Evolutionary conservation across 176 grass and related monocot genomes (phyloP), one percentile per base, ranked within the genome.

Genomic region (Cymbopogon citratus): DNA sequence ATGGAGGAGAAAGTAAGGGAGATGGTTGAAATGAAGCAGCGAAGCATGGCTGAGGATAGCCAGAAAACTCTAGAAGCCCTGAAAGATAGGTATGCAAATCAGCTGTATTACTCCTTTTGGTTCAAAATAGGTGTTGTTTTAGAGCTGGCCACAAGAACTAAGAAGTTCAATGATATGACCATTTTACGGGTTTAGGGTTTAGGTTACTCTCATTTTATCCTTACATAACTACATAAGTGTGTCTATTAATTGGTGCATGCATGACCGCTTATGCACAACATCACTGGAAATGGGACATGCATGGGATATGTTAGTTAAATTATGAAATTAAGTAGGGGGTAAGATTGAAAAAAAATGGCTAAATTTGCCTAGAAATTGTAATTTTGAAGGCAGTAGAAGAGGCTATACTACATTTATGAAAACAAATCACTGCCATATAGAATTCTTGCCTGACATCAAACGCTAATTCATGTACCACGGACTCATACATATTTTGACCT

Each of bases 1-100:
- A 98, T 98, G 95, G 95, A 98, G 80, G 95, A 98, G 83, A 98
- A 98, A 84, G 96, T 99, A 12, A 99, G 90, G 73, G 96, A 99
- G 80, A 91, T 99, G 88, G 96, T 99, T 83, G 96, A 99, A 93
- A 99, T 99, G 85, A 99, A 99, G 78, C 96, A 99, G 67, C 93
- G 92, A 39, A 99, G 96, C 83, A 84, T 99, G 84, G 96, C 92
- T 41, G 96, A 99, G 86, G 96, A 99, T 80, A 99, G 88, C 49
- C 96, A 99, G 87, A 99, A 99, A 93, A 99, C 96, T 80, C 91
- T 99, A 51, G 96, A 99, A 79, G 89, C 83, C 64, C 83, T 99
- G 25, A 99, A 99, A 92, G 96, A 99, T 71, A 99, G 96, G 96
- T 99, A 91, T 72, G 73, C n/a, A 70, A 66, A 77, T 63, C 27